Percentiles rank a stretch among this genome's conserved stretches.
phyloP scores from a whole-genome alignment of 2,329 filamentous ascomycete genomes.

The Leptographium radiaticola region DNA sequence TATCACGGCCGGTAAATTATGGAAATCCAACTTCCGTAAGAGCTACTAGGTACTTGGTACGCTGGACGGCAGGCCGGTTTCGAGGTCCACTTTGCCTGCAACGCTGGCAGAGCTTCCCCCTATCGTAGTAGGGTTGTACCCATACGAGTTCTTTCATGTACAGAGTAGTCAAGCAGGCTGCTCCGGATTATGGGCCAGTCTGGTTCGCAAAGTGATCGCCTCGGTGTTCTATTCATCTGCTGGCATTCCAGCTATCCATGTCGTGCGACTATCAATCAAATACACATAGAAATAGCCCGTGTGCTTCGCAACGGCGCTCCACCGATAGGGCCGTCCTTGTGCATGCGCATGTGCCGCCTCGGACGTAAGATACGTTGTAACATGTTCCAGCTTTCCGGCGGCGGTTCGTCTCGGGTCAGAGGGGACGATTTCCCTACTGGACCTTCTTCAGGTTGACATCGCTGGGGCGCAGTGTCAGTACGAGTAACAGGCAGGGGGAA shows the following conservation, averaged over 20 bases:
- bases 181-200: not conserved
- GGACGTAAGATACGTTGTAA: not conserved
- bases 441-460: constrained; percentile 22
- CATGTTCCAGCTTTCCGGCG: not conserved
- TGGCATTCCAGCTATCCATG: not conserved
- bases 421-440: constrained; percentile 8
- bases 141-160: too few species aligned
- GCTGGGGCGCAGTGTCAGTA: constrained; percentile 14
- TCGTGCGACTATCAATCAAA: not conserved
- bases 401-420: not conserved
- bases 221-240: not conserved
- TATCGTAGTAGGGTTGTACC: too few species aligned
- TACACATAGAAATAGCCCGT: not conserved
- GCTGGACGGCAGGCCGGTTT: not conserved
- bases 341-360: not conserved
- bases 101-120: not conserved
- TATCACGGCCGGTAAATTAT: too few species aligned
- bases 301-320: not conserved
- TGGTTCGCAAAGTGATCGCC: too few species aligned
- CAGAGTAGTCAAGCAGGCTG: not conserved
- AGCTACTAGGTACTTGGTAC: not conserved
- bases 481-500: not conserved
- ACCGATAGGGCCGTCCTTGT: not conserved
- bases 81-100: not conserved
- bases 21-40: too few species aligned